Conservation (phyloP, 345 rosid genomes). For the Balakata baccata region DNA sequence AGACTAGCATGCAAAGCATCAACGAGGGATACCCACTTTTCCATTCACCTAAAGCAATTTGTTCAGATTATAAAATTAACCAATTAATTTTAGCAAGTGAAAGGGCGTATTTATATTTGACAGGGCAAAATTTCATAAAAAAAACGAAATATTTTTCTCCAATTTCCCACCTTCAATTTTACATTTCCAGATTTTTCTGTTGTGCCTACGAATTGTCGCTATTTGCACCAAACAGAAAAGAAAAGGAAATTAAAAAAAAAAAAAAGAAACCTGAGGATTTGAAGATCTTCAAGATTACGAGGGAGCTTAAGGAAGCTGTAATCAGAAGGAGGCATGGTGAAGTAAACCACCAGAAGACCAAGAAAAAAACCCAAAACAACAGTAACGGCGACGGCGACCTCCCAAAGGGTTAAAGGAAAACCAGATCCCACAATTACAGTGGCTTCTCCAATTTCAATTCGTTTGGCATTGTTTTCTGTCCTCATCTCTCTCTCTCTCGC, state of each 20-base stretch:
- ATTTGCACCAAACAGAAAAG: not conserved
- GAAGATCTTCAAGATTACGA: constrained; percentile 80
- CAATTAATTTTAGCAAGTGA: not conserved
- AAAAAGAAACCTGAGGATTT: constrained; percentile 62
- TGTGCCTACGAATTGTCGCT: not conserved
- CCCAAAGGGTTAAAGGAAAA: constrained; percentile 61
- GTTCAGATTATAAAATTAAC: not conserved
- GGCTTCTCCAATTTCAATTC: constrained; percentile 12
- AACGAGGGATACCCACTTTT: not conserved
- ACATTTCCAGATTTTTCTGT: no score
- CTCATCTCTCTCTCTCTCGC: constrained; percentile 10
- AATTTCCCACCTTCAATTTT: not conserved
- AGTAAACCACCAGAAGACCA: constrained; percentile 64
- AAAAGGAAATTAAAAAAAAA: not conserved
- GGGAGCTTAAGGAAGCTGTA: constrained; percentile 95
- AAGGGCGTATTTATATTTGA: not conserved
- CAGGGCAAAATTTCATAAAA: not conserved
- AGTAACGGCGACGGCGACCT: constrained; percentile 53
- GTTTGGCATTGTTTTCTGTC: constrained; percentile 15
- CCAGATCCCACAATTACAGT: constrained; percentile 23
- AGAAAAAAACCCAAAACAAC: constrained; percentile 55
- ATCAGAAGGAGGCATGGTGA: constrained; percentile 88
- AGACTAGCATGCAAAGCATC: not conserved
- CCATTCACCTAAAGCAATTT: not conserved
- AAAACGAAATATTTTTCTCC: not conserved